These are phyloP conservation scores for Daldinia caldariorum DNA, from an alignment of 495 filamentous ascomycete species.

Conservation along the genomic window DNA sequence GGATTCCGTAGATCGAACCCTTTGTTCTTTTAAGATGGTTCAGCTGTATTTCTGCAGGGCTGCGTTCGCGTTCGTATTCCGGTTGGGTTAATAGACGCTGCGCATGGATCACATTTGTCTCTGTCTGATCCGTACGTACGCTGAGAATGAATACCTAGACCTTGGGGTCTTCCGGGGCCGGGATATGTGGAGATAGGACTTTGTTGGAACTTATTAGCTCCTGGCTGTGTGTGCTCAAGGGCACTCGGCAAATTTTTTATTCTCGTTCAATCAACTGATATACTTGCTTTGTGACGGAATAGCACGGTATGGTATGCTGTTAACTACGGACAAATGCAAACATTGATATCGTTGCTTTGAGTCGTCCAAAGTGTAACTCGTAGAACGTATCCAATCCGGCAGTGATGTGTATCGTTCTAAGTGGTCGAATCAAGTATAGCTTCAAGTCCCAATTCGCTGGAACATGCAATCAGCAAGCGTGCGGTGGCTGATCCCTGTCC, in stretches of 20 bases:
- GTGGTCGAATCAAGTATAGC: slow-evolving; percentile 26
- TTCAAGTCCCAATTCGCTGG: slow-evolving; percentile 13
- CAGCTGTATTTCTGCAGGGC: slow-evolving; percentile 2
- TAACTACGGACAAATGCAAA: background rate
- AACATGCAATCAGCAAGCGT: slow-evolving; percentile 14
- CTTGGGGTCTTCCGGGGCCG: background rate
- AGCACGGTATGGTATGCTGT: background rate
- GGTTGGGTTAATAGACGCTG: slow-evolving; percentile 6
- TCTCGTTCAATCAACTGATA: slow-evolving; percentile 10
- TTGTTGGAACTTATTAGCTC: background rate
- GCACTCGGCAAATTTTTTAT: slow-evolving; percentile 31
- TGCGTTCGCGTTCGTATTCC: slow-evolving; percentile 8
- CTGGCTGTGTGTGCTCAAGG: background rate
- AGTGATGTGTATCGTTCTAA: slow-evolving; percentile 18
- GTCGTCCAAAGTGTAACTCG: slow-evolving; percentile 1
- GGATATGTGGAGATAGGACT: slow-evolving; percentile 17
- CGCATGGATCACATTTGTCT: background rate
- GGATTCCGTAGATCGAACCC: background rate
- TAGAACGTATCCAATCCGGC: slow-evolving; percentile 1
- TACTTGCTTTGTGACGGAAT: background rate
- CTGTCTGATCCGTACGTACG: background rate
- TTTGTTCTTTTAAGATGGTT: background rate
- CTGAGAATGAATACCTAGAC: background rate
- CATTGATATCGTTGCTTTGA: background rate
- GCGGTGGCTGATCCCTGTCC: slow-evolving; percentile 21